Base-by-base conservation (phyloP, 345 rosid genomes). In the Corymbia maculata region DNA sequence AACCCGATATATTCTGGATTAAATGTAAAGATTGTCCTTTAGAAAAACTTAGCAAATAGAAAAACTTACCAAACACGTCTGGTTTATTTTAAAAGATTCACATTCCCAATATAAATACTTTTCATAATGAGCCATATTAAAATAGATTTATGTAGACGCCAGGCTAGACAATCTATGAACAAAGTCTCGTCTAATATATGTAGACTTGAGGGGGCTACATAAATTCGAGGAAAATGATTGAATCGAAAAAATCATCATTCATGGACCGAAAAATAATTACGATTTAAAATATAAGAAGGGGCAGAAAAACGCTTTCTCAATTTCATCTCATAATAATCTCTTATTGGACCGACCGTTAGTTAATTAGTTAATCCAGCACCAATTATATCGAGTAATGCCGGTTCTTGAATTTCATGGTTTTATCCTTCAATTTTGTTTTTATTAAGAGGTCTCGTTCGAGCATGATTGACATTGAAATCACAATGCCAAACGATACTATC, bases 101-200 rank as follows among this genome's bases (percentile, higher is more conserved):
- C 30, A 11, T 59, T 59, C 14, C 26, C 30, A 0, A 59, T 59
- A 59, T 59, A 26, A 59, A 59, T 59, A 2, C 66, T 10, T 59
- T 59, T 59, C 66, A 11, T 10, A 59, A 26, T 0, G 66, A 59
- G 9, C 4, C 28, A 0, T 5, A 55, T 55, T 8, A 55, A 55
- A 55, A 55, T 4, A 26, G 4, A 21, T 55, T 55, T 59, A 59
- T 11, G 30, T 26, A 28, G n/a, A 26, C 66, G 3, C 0, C 4
- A 0, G 2, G 7, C 11, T 2, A 5, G 1, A 13, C 66, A 59
- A 59, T 59, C 5, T 11, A 59, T 59, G 15, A 59, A 24, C 28
- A 3, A n/a, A 59, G 0, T 26, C 15, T 1, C 2, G 28, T 59
- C 28, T 0, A 0, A 59, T n/a, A 22, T 3, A 0, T 0, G 15